Evolutionary conservation across 345 rosid genomes (phyloP).

Genomic region (Populus alba): DNA sequence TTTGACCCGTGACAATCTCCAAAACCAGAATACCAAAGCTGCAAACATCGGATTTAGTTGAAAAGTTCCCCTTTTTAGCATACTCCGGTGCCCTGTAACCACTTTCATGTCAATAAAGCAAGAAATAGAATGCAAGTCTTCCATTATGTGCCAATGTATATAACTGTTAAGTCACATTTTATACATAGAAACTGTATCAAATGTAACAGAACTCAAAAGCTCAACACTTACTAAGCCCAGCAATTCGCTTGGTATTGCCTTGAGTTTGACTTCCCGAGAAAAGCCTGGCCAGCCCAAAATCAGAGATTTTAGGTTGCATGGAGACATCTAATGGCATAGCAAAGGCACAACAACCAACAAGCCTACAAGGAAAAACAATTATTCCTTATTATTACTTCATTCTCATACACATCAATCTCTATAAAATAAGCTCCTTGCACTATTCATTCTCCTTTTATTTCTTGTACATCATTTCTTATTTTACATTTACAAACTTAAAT

Average conservation of each 20-base stretch:
- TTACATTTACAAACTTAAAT: too few relatives aligned
- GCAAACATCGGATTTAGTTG: not conserved
- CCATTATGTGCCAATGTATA: too few relatives aligned
- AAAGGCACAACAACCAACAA: too few relatives aligned
- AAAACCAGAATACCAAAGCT: constrained; percentile 1
- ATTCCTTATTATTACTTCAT: too few relatives aligned
- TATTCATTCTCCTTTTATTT: too few relatives aligned
- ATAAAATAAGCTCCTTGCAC: too few relatives aligned
- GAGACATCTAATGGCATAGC: not conserved
- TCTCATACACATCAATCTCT: too few relatives aligned
- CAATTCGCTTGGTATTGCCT: not conserved
- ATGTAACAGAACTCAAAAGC: not conserved
- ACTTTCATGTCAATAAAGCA: not conserved
- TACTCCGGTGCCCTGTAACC: not conserved
- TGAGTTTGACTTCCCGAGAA: not conserved
- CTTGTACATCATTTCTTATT: too few relatives aligned
- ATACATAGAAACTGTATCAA: too few relatives aligned
- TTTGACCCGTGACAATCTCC: not conserved
- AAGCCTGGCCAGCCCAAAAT: constrained; percentile 1
- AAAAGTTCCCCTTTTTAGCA: not conserved
- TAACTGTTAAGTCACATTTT: too few relatives aligned
- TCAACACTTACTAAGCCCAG: not conserved
- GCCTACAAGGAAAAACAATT: too few relatives aligned
- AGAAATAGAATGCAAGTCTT: not conserved
- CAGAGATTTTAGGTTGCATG: constrained; percentile 6